phyloP scores from a whole-genome alignment of 495 filamentous ascomycete species.

The Penicillium turbatum region DNA sequence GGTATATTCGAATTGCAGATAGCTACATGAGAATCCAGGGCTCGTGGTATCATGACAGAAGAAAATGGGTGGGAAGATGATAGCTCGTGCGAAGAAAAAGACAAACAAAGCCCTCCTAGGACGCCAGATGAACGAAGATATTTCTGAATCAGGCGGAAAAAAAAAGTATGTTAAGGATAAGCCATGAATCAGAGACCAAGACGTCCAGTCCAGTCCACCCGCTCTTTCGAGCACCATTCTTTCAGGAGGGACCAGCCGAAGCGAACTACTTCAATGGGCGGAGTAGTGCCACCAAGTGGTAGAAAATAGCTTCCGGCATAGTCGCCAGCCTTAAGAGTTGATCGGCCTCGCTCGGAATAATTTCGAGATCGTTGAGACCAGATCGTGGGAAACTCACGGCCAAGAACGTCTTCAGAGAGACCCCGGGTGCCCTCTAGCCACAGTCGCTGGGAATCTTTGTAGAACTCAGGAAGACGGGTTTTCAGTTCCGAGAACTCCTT shows the following conservation, averaged over 20 bases:
- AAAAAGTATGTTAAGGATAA: background rate
- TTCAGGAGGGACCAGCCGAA: constrained; percentile 41
- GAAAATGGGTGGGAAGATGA: constrained; percentile 3
- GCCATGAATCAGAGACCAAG: constrained; percentile 25
- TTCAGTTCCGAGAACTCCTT: constrained; percentile 42
- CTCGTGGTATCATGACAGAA: constrained; percentile 40
- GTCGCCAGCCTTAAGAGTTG: constrained; percentile 32
- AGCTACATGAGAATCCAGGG: constrained; percentile 24
- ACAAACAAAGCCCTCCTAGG: background rate
- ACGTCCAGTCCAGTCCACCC: constrained; percentile 38
- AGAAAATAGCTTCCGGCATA: constrained; percentile 43
- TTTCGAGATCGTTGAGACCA: constrained; percentile 41
- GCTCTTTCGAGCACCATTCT: constrained; percentile 46
- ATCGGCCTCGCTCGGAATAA: constrained; percentile 36
- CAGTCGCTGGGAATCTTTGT: constrained; percentile 39
- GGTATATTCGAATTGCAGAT: constrained; percentile 22
- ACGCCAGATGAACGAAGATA: background rate
- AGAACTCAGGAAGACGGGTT: constrained; percentile 36
- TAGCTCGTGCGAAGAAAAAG: background rate
- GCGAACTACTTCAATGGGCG: constrained; percentile 45
- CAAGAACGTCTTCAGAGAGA: constrained; percentile 42
- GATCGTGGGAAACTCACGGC: constrained; percentile 41
- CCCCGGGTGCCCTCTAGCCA: constrained; percentile 44
- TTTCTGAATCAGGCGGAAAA: background rate
- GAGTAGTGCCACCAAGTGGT: constrained; percentile 38